Base-by-base conservation (phyloP, 139 green algal genomes). In the Closterium sp. region DNA sequence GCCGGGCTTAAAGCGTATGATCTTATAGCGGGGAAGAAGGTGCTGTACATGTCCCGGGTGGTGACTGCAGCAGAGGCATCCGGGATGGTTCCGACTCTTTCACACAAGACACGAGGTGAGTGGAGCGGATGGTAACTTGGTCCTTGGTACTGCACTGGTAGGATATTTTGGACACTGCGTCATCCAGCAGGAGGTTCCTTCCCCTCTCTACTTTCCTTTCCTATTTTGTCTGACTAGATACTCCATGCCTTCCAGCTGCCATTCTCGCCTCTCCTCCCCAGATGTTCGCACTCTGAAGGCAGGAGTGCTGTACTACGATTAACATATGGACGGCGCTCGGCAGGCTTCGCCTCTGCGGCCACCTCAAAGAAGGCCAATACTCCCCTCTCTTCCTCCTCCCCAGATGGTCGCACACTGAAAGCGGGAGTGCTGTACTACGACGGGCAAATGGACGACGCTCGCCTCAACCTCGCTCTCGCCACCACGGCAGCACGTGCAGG, bases 381-480 rank as follows among this genome's bases (percentile, higher is more conserved):
- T 12, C 36, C 4, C 36, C 36, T 55, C 38, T 12, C 4, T 87
- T 89, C 86, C 86, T 19, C 31, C 36, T 89, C 36, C 4, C 38
- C 7, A 90, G 87, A 90, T 30, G 87, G 35, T 9, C 34, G 87
- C 33, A 90, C 31, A 9, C 95, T 99, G 31, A 98, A 98, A 93
- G 97, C 97, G 64, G 95, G 95, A 87, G 97, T 99, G 30, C 69
- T 94, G 55, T 89, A 98, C 85, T 98, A 97, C 87, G 94, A 99
- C 88, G 98, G 98, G 10, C 98, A 99, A 95, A 99, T 99, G 93
- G 96, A 99, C 91, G 98, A 99, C 92, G 94, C 98, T 1, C 95
- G 97, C 21, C 84, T 99, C 55, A 97, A 96, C 81, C 95, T 99
- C 16, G 89, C 95, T 34, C 95, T 99, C 66, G 98, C 97, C 0